These are phyloP conservation scores for Ophiocytium majus DNA, from an alignment of 352 stramenopile species.

Conservation along the genomic window DNA sequence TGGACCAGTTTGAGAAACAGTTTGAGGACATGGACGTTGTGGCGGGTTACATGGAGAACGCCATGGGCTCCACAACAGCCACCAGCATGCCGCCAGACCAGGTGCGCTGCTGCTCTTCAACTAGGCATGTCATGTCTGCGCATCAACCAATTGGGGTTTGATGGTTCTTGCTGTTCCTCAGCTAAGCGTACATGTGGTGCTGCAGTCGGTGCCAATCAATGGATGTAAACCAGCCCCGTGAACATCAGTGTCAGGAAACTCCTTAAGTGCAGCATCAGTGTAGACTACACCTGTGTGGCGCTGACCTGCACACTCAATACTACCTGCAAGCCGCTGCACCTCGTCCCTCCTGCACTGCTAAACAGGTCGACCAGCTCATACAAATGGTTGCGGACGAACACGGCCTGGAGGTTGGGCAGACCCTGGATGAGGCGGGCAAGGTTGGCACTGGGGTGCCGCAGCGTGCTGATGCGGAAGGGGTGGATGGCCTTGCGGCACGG, in stretches of 20 bases:
- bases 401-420: conserved; percentile 86
- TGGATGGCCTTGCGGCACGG: neutral
- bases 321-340: no score
- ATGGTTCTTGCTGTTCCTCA: no score
- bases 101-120: neutral
- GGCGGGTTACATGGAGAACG: conserved; percentile 93
- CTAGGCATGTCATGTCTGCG: neutral
- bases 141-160: no score
- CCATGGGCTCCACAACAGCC: conserved; percentile 92
- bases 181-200: no score
- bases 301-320: no score
- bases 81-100: conserved; percentile 92
- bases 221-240: no score
- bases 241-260: no score
- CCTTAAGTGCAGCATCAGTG: no score
- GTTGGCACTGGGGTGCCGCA: conserved; percentile 73
- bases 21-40: conserved; percentile 98
- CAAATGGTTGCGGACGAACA: conserved; percentile 96
- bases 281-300: no score
- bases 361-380: conserved; percentile 91
- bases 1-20: conserved; percentile 92
- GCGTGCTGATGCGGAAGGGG: neutral
- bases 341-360: no score
- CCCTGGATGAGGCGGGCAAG: conserved; percentile 82
- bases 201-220: no score